Evolutionary conservation across 2,329 filamentous ascomycete species (phyloP), one percentile per base, ranked within the genome.

Genomic region (Hypoxylon sp.): DNA sequence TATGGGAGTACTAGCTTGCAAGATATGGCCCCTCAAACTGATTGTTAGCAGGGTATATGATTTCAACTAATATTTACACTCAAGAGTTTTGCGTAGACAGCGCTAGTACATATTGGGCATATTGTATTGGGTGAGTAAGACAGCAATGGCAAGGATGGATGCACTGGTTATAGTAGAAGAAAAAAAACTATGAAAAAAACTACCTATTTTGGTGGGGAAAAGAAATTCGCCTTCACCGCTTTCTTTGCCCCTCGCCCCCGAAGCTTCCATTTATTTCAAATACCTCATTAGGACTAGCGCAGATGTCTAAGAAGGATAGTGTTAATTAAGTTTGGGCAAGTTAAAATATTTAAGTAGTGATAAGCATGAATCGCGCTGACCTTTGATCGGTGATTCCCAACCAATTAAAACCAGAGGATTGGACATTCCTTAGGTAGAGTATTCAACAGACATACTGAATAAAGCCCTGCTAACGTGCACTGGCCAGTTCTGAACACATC

Each of bases 321-420:
- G 5, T 11, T n/a, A 4, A 12, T 16, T 17, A 19, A 15, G 12
- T n/a, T n/a, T n/a, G n/a, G n/a, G n/a, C n/a, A n/a, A n/a, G n/a
- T n/a, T n/a, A n/a, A 9, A 17, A 31, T 11, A 21, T 12, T 44
- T 32, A 36, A 41, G 6, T 5, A 44, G n/a, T 7, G 40, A 54
- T 49, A 49, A 54, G 44, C 51, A 43, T 35, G 45, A 55, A 38
- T 55, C 40, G 16, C 38, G 25, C 27, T 38, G 17, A 42, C 30
- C 15, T 8, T 32, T 11, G 8, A 27, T 9, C 30, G 9, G 6
- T 9, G n/a, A 13, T 23, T 23, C 1, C 9, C 3, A 36, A 21
- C 46, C 47, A 48, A 51, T 51, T 2, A 44, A 17, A 47, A 6
- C 6, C n/a, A 2, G 9, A 40, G 17, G 4, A 41, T 35, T 48